phyloP scores from a whole-genome alignment of 441 rosid genomes.

The Gossypium schwendimanii region DNA sequence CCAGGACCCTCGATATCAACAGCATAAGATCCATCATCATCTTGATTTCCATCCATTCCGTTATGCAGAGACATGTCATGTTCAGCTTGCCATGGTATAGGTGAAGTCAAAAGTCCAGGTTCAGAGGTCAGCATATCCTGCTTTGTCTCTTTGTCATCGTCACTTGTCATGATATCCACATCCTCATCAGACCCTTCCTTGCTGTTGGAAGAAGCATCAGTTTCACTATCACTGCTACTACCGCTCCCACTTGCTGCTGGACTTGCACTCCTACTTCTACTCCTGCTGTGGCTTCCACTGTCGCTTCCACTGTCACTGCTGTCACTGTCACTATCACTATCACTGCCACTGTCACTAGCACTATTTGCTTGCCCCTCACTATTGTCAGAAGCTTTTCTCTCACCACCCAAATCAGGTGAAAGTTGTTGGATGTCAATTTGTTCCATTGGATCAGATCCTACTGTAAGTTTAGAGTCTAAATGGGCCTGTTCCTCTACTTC shows the following conservation, averaged over 20 bases:
- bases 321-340: slow-evolving; percentile 64
- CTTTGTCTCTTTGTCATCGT: slow-evolving; percentile 65
- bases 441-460: slow-evolving; percentile 34
- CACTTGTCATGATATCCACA: slow-evolving; percentile 84
- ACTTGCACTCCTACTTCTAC: slow-evolving; percentile 44
- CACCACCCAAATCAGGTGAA: slow-evolving; percentile 58
- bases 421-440: slow-evolving; percentile 42
- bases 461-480: slow-evolving; percentile 30
- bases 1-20: slow-evolving; percentile 48
- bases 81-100: slow-evolving; percentile 23
- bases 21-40: slow-evolving; percentile 38
- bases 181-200: slow-evolving; percentile 91
- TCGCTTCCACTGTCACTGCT: slow-evolving; percentile 69
- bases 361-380: slow-evolving; percentile 61
- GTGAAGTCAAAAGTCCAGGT: slow-evolving; percentile 31
- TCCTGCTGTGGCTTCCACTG: slow-evolving; percentile 47
- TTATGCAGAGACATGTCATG: slow-evolving; percentile 25
- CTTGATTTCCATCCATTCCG: slow-evolving; percentile 39
- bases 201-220: slow-evolving; percentile 82
- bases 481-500: slow-evolving; percentile 34
- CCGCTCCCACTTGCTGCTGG: slow-evolving; percentile 58
- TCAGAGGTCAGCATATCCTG: slow-evolving; percentile 32
- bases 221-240: slow-evolving; percentile 87
- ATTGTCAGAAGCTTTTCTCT: slow-evolving; percentile 54
- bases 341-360: slow-evolving; percentile 83